Percentiles rank a stretch among this genome's conserved stretches.
phyloP scores from a whole-genome alignment of 2,329 filamentous ascomycete species.

The Ramichloridium luteum region DNA sequence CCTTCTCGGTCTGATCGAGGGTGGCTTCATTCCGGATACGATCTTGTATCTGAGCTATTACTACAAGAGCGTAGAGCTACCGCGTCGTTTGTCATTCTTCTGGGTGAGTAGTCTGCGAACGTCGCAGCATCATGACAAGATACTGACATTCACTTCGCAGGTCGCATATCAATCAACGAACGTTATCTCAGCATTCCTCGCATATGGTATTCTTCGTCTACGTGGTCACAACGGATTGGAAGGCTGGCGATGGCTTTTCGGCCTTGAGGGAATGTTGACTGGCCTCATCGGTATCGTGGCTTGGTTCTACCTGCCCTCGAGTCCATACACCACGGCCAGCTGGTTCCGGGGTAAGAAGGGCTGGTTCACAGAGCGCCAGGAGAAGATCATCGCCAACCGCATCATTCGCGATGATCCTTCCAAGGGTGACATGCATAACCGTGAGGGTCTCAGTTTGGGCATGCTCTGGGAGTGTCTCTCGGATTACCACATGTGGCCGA shows the following conservation, averaged over 20 bases:
- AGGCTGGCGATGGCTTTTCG: slow-evolving; percentile 46
- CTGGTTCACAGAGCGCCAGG: slow-evolving; percentile 51
- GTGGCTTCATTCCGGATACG: slow-evolving; percentile 49
- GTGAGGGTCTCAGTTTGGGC: slow-evolving; percentile 38
- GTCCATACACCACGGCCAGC: slow-evolving; percentile 53
- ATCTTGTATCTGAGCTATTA: slow-evolving; percentile 63
- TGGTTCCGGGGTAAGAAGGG: slow-evolving; percentile 48
- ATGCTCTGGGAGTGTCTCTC: slow-evolving; percentile 39
- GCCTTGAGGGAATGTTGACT: slow-evolving; percentile 46
- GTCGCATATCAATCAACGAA: slow-evolving; percentile 45
- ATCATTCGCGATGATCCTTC: slow-evolving; percentile 49
- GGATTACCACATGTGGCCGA: slow-evolving; percentile 31
- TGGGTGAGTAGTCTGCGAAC: slow-evolving; percentile 38
- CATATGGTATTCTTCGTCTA: slow-evolving; percentile 41
- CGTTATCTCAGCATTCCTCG: slow-evolving; percentile 45
- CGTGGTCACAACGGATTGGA: slow-evolving; percentile 37
- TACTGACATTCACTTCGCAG: slow-evolving; percentile 18
- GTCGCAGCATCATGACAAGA: background rate
- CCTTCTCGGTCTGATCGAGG: slow-evolving; percentile 31
- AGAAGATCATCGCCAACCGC: slow-evolving; percentile 52
- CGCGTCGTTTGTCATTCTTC: slow-evolving; percentile 54
- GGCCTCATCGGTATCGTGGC: slow-evolving; percentile 41
- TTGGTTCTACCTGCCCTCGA: slow-evolving; percentile 42
- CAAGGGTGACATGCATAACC: slow-evolving; percentile 51
- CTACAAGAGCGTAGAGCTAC: slow-evolving; percentile 60